Conservation (phyloP, 306 rosid species). For the Fragaria iinumae region DNA sequence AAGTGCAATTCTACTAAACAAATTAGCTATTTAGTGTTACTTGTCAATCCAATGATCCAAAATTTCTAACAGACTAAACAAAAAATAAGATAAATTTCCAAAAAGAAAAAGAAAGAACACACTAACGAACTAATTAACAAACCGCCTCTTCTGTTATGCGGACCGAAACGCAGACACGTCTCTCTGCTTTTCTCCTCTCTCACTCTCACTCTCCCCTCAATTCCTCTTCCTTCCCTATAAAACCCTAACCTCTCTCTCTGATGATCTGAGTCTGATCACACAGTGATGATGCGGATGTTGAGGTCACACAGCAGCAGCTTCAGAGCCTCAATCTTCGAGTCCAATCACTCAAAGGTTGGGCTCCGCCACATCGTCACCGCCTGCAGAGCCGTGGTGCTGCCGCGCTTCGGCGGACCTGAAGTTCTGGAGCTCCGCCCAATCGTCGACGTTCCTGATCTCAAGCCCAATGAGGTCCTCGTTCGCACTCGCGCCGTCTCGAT, state of each 20-base stretch:
- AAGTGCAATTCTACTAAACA: too few relatives aligned
- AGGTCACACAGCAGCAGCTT: background rate
- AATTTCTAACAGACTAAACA: too few relatives aligned
- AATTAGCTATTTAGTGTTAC: too few relatives aligned
- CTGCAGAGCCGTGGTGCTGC: conserved; percentile 72
- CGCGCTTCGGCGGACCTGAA: conserved; percentile 79
- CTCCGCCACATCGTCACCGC: conserved; percentile 43
- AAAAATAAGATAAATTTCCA: too few relatives aligned
- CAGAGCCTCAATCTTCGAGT: background rate
- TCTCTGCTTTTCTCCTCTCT: conserved; percentile 10
- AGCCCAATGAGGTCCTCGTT: conserved; percentile 51
- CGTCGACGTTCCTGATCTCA: conserved; percentile 59
- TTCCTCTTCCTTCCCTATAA: background rate
- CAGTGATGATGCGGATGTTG: conserved; percentile 33
- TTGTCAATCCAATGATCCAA: too few relatives aligned
- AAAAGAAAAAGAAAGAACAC: too few relatives aligned
- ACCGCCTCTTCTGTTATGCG: conserved; percentile 19
- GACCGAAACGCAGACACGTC: conserved; percentile 69
- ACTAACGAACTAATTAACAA: background rate
- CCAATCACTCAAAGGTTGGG: conserved; percentile 2
- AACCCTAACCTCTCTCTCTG: background rate
- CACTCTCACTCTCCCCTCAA: background rate
- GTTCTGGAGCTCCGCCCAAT: conserved; percentile 49
- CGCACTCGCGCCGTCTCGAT: conserved; percentile 76
- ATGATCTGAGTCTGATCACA: background rate